Evolutionary conservation across 83 land plant species (phyloP).

Genomic region (Picea mariana): DNA sequence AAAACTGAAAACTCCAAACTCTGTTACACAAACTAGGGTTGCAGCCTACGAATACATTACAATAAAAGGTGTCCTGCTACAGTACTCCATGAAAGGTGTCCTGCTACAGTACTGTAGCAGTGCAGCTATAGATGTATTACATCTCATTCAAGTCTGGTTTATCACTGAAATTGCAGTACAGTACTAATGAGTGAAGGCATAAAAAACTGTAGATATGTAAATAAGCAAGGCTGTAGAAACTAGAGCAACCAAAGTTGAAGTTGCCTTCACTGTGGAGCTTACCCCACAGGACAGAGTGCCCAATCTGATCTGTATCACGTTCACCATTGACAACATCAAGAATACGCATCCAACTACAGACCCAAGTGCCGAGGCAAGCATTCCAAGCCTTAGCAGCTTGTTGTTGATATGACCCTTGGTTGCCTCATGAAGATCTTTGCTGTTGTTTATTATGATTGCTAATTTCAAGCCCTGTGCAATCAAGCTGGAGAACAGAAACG

Average conservation of each 20-base stretch:
- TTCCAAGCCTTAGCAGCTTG: slow-evolving; percentile 40
- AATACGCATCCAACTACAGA: slow-evolving; percentile 44
- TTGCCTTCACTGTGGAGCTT: slow-evolving; percentile 25
- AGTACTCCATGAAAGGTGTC: too few species aligned
- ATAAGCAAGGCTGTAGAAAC: slow-evolving; percentile 34
- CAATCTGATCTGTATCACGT: slow-evolving; percentile 40
- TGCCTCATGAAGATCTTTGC: slow-evolving; percentile 28
- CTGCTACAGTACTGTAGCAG: neutral
- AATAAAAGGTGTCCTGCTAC: too few species aligned
- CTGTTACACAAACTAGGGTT: neutral
- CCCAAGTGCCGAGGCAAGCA: slow-evolving; percentile 49
- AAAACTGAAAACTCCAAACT: neutral
- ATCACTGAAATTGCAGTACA: neutral
- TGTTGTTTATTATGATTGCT: slow-evolving; percentile 34
- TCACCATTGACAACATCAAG: slow-evolving; percentile 42
- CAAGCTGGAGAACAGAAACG: slow-evolving; percentile 56
- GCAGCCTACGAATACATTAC: neutral
- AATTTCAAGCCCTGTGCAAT: slow-evolving; percentile 61
- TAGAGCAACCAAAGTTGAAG: slow-evolving; percentile 25
- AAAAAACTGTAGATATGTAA: slow-evolving; percentile 35
- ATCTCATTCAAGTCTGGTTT: neutral
- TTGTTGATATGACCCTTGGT: slow-evolving; percentile 29
- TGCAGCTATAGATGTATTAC: neutral
- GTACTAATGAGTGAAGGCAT: slow-evolving; percentile 41
- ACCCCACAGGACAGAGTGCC: slow-evolving; percentile 43